These are phyloP conservation scores for Agastache rugosa DNA, from an alignment of 257 asterid genomes.

Conservation along the genomic window DNA sequence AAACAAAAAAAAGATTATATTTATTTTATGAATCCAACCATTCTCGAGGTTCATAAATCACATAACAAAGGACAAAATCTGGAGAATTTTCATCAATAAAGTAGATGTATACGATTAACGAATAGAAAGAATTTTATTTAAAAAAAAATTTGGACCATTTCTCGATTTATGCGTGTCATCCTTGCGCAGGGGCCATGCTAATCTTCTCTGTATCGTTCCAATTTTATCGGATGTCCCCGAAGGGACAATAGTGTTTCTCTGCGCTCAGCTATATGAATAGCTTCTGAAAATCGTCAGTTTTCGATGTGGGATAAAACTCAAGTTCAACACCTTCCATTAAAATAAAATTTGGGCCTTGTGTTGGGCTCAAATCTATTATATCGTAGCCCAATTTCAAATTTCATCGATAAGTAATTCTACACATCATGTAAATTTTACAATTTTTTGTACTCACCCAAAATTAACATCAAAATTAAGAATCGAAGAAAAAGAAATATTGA, in stretches of 20 bases:
- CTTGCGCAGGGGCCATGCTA: conserved; percentile 90
- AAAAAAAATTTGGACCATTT: conserved; percentile 61
- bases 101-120: too few relatives aligned
- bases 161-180: conserved; percentile 74
- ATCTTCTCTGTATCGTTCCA: conserved; percentile 84
- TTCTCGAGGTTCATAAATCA: too few relatives aligned
- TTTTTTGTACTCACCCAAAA: neutral
- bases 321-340: neutral
- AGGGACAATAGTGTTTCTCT: neutral
- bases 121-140: too few relatives aligned
- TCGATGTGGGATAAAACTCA: neutral
- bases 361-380: neutral
- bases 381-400: neutral
- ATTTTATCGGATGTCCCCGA: conserved; percentile 45
- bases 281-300: neutral
- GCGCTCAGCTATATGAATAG: neutral
- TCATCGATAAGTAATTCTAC: too few relatives aligned
- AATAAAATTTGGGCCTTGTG: neutral
- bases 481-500: neutral
- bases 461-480: neutral
- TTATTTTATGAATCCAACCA: too few relatives aligned
- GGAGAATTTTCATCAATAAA: too few relatives aligned
- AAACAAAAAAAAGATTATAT: too few relatives aligned
- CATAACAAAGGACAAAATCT: too few relatives aligned
- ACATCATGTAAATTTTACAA: too few relatives aligned